Evolutionary conservation across 2,329 filamentous ascomycete genomes (phyloP).

Genomic region (Penicillium freii): DNA sequence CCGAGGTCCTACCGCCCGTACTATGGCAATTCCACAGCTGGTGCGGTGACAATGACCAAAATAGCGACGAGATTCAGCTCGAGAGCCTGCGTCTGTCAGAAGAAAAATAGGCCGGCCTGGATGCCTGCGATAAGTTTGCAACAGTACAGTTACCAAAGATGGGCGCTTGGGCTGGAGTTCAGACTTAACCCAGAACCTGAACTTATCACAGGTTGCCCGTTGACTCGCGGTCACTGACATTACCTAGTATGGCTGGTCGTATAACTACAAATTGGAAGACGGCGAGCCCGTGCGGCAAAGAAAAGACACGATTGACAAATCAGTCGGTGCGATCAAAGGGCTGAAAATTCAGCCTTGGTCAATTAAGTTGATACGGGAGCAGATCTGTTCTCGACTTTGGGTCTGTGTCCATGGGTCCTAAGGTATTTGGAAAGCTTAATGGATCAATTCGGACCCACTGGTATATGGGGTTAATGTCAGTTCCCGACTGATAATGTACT

Average conservation of each 20-base stretch:
- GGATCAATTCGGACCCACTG: neutral
- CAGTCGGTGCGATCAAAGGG: slow-evolving; percentile 35
- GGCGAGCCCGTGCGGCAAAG: slow-evolving; percentile 54
- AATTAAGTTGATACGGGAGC: slow-evolving; percentile 7
- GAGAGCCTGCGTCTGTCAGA: neutral
- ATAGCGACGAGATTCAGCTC: slow-evolving; percentile 49
- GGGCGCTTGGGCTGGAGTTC: neutral
- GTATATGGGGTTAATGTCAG: too few species aligned
- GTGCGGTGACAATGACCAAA: slow-evolving; percentile 43
- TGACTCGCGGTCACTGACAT: slow-evolving; percentile 47
- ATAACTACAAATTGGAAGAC: slow-evolving; percentile 52
- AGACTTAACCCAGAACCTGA: neutral
- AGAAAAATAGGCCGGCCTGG: neutral
- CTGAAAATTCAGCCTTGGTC: slow-evolving; percentile 27
- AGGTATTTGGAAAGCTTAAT: neutral
- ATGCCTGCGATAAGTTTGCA: neutral
- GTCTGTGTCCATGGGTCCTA: slow-evolving; percentile 14
- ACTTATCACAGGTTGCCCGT: neutral
- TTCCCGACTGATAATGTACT: neutral
- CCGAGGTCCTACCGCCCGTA: slow-evolving; percentile 56
- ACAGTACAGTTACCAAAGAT: neutral
- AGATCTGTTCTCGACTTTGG: neutral
- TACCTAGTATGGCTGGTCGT: slow-evolving; percentile 61
- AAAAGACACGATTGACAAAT: slow-evolving; percentile 58
- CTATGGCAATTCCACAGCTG: slow-evolving; percentile 61